Percentiles rank a stretch among this genome's conserved stretches.
Evolutionary conservation across 2,329 filamentous ascomycete genomes (phyloP).

Genomic region (Bipolaris cookei): DNA sequence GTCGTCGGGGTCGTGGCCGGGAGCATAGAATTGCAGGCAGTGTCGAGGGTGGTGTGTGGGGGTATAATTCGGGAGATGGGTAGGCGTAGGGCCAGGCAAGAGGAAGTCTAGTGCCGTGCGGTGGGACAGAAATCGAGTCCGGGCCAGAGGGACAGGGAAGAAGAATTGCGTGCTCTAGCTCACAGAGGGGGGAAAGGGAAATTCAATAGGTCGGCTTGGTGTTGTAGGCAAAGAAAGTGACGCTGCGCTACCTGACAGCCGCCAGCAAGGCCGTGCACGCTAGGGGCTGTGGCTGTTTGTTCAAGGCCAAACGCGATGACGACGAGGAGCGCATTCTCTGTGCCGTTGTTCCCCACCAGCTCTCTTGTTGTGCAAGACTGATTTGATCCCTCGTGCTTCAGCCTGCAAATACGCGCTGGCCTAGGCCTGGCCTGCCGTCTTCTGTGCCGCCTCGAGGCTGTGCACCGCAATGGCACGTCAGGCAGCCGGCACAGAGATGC

Average conservation of each 20-base stretch:
- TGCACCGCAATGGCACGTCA: conserved; percentile 18
- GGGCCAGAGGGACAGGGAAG: conserved; percentile 2
- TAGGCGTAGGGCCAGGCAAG: conserved; percentile 10
- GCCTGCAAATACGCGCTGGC: conserved; percentile 11
- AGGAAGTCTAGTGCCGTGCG: conserved; percentile 7
- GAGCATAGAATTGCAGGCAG: conserved; percentile 45
- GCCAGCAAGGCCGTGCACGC: conserved; percentile 13
- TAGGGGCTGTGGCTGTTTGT: conserved; percentile 18
- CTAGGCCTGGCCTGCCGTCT: background rate
- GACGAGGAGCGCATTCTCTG: conserved; percentile 30
- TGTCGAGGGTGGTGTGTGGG: conserved; percentile 35
- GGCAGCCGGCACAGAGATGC: conserved; percentile 3
- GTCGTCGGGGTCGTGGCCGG: conserved; percentile 27
- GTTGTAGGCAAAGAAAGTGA: conserved; percentile 26
- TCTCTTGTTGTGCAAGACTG: conserved; percentile 1
- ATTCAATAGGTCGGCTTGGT: conserved; percentile 26
- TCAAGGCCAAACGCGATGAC: conserved; percentile 20
- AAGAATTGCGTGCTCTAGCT: conserved; percentile 31
- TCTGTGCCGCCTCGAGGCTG: conserved; percentile 4
- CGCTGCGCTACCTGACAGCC: conserved; percentile 19
- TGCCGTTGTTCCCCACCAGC: conserved; percentile 18
- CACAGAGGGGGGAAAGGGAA: conserved; percentile 20
- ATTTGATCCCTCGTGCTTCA: conserved; percentile 1
- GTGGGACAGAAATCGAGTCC: background rate
- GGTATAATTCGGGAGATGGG: conserved; percentile 24